These are phyloP conservation scores for Pythium aphanidermatum DNA, from an alignment of 352 stramenopile genomes.

Conservation along the genomic window DNA sequence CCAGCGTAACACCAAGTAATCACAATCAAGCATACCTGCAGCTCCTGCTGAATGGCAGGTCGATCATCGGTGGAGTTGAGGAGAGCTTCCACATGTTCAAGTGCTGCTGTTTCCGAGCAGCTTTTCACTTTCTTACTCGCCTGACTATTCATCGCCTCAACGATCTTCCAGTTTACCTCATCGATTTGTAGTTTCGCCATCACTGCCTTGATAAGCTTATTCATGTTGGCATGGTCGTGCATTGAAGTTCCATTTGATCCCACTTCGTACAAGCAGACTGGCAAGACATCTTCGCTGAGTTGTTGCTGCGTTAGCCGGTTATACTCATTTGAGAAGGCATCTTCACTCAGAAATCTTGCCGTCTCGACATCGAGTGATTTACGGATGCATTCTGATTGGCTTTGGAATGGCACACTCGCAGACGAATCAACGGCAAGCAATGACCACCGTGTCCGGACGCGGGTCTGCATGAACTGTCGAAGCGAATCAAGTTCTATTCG, in stretches of 20 bases:
- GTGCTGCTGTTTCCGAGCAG: slow-evolving; percentile 40
- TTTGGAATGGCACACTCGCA: slow-evolving; percentile 41
- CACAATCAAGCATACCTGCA: slow-evolving; percentile 27
- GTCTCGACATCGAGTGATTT: slow-evolving; percentile 28
- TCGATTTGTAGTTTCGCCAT: slow-evolving; percentile 4
- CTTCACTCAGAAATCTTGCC: slow-evolving; percentile 8
- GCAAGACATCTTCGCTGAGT: not conserved
- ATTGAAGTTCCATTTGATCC: not conserved
- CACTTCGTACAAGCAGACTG: not conserved
- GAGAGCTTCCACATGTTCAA: slow-evolving; percentile 44
- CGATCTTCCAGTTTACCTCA: slow-evolving; percentile 11
- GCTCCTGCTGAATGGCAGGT: slow-evolving; percentile 60
- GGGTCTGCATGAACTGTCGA: slow-evolving; percentile 16
- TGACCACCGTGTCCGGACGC: slow-evolving; percentile 35
- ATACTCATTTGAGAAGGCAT: slow-evolving; percentile 12
- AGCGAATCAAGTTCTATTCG: slow-evolving; percentile 14
- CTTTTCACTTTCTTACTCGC: slow-evolving; percentile 19
- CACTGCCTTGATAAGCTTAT: not conserved
- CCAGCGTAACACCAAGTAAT: not conserved
- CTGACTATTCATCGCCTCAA: slow-evolving; percentile 13
- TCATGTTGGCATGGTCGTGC: not conserved
- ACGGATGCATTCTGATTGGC: slow-evolving; percentile 28
- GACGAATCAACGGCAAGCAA: slow-evolving; percentile 57
- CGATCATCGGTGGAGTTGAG: slow-evolving; percentile 28
- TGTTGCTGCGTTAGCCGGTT: not conserved